Evolutionary conservation across 345 rosid genomes (phyloP), one percentile per base, ranked within the genome.

Genomic region (Heritiera fomes): DNA sequence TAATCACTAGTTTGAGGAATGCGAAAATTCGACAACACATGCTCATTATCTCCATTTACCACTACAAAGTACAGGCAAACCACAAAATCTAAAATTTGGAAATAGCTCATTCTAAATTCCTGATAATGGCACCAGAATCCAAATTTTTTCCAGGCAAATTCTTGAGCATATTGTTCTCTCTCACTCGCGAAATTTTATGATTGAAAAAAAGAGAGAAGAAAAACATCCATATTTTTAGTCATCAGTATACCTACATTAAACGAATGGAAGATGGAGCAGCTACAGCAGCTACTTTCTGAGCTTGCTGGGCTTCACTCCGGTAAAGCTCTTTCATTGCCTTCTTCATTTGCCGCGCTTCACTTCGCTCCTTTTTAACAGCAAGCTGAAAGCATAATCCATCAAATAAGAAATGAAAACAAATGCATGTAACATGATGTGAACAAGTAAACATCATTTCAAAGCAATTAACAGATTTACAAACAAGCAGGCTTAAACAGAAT

Each of bases 181-280:
- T 34, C 17, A 6, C 17, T 43, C 32, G 18, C 18, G 50, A 67
- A n/a, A 67, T 43, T 17, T 18, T 32, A 63, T 34, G 43, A 9
- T 4, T 6, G 3, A 18, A 56, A 1, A 12, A 61, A 3, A 3
- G 10, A 30, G 3, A 30, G 17, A 62, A 30, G 17, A 62, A 62
- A 62, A 63, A 18, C 49, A 40, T 18, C 50, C 28, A 8, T 41
- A 8, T 9, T 18, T 66, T 17, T 40, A 2, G 7, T 40, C 13
- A 20, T 17, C 13, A 59, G 14, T 23, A 75, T 14, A 78, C 80
- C 79, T 82, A 88, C 81, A 76, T 79, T 66, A 96, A 89, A 79
- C 78, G 94, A 80, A 90, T 80, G 40, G 97, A 84, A 45, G 97
- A 89, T 17, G 97, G 97, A n/a, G 92, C 95, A 71, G 90, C 82